A percentile compares a stretch with the other conserved stretches of the same genome.
phyloP scores from a whole-genome alignment of 2,329 filamentous ascomycete genomes.

The Aspergillus eucalypticola region DNA sequence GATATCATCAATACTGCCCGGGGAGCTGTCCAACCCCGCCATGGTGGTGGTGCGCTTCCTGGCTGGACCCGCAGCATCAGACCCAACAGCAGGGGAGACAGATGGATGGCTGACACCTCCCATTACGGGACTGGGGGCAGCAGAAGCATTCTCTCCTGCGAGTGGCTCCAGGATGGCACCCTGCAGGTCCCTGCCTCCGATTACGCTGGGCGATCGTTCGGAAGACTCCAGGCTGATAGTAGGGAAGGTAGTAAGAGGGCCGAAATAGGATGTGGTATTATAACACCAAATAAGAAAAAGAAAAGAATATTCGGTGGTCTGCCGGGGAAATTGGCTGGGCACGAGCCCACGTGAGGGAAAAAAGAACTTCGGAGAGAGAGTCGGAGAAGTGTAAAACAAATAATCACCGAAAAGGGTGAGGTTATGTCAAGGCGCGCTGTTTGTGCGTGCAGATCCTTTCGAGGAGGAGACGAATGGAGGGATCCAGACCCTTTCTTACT shows the following conservation, averaged over 20 bases:
- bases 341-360: background rate
- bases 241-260: constrained; percentile 19
- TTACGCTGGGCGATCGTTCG: constrained; percentile 34
- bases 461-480: background rate
- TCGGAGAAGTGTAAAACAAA: background rate
- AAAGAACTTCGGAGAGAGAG: background rate
- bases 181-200: constrained; percentile 38
- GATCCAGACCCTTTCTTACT: constrained; percentile 10
- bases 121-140: constrained; percentile 40
- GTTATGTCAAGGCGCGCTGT: background rate
- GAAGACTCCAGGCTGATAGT: constrained; percentile 41
- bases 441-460: background rate
- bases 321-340: background rate
- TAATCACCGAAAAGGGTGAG: background rate
- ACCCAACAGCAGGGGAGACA: constrained; percentile 27
- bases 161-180: constrained; percentile 26
- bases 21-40: constrained; percentile 50
- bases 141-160: constrained; percentile 38
- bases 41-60: constrained; percentile 47
- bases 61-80: constrained; percentile 33
- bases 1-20: constrained; percentile 48
- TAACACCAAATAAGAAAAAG: constrained; percentile 11
- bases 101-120: constrained; percentile 35
- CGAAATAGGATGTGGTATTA: constrained; percentile 11
- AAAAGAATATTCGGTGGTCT: constrained; percentile 4